These are phyloP conservation scores for Nephromyces sp. DNA, from an alignment of 169 alveolate species.

Conservation along the genomic window DNA sequence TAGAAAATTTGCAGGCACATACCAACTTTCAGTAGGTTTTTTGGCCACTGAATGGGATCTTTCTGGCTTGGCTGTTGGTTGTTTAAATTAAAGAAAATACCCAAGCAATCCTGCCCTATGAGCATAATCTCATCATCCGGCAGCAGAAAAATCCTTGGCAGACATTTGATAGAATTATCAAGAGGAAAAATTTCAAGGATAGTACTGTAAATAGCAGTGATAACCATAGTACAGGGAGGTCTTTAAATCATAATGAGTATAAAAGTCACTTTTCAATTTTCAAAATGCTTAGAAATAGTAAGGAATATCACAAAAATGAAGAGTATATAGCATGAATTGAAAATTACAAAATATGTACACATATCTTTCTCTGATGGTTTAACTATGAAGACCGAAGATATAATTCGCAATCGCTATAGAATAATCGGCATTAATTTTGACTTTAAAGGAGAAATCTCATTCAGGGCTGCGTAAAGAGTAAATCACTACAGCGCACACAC, in stretches of 20 bases:
- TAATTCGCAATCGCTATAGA: too few species aligned
- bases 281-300: not conserved
- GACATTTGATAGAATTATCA: not conserved
- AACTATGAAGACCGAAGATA: not conserved
- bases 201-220: not conserved
- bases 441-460: too few species aligned
- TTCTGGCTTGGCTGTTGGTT: constrained; percentile 6
- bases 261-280: not conserved
- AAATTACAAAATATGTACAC: not conserved
- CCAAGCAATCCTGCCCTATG: constrained; percentile 3
- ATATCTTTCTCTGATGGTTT: too few species aligned
- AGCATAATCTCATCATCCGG: constrained; percentile 10
- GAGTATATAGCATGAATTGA: not conserved
- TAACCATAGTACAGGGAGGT: not conserved
- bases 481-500: too few species aligned
- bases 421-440: too few species aligned
- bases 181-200: not conserved
- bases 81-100: constrained; percentile 6
- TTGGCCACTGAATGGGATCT: constrained; percentile 17
- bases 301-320: not conserved
- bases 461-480: too few species aligned
- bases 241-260: not conserved
- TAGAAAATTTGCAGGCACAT: not conserved
- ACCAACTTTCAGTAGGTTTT: not conserved
- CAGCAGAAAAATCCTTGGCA: not conserved